These are phyloP conservation scores for Lathyrus aphaca DNA, from an alignment of 306 rosid species.

Conservation along the genomic window DNA sequence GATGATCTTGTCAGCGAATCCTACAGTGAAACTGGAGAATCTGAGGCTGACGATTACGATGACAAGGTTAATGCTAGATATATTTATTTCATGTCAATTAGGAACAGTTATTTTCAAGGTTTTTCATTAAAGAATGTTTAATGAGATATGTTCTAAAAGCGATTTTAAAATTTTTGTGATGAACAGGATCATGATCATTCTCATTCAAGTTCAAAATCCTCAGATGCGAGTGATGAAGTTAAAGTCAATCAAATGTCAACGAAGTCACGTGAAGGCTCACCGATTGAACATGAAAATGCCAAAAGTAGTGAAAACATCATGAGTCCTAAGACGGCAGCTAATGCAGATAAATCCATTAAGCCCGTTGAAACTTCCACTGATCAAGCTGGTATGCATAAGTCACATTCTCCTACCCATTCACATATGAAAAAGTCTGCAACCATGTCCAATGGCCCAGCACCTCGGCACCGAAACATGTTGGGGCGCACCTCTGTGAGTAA, in stretches of 20 bases:
- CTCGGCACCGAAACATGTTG: conserved; percentile 53
- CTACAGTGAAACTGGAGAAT: conserved; percentile 56
- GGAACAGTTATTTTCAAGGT: conserved; percentile 22
- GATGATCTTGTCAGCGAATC: conserved; percentile 60
- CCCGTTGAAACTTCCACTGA: conserved; percentile 42
- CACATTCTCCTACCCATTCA: conserved; percentile 42
- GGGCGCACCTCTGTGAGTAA: conserved; percentile 83
- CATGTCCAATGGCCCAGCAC: conserved; percentile 49
- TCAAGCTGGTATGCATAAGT: conserved; percentile 38
- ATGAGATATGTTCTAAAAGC: not conserved
- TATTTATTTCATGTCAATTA: conserved; percentile 37
- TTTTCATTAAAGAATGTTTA: conserved; percentile 12
- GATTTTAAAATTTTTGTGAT: conserved; percentile 3
- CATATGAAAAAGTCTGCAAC: conserved; percentile 59
- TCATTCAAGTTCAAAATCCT: conserved; percentile 50
- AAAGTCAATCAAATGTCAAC: conserved; percentile 43
- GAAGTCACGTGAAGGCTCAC: conserved; percentile 41
- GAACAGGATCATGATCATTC: conserved; percentile 65
- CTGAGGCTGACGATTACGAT: conserved; percentile 43
- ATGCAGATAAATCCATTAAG: conserved; percentile 44
- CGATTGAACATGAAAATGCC: conserved; percentile 44
- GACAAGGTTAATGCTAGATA: conserved; percentile 55
- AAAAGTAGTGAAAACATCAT: conserved; percentile 38
- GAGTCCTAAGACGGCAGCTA: conserved; percentile 40
- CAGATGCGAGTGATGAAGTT: conserved; percentile 44